Percentiles rank a stretch among this genome's conserved stretches.
phyloP scores from a whole-genome alignment of 345 rosid genomes.

The Salix dunnii region DNA sequence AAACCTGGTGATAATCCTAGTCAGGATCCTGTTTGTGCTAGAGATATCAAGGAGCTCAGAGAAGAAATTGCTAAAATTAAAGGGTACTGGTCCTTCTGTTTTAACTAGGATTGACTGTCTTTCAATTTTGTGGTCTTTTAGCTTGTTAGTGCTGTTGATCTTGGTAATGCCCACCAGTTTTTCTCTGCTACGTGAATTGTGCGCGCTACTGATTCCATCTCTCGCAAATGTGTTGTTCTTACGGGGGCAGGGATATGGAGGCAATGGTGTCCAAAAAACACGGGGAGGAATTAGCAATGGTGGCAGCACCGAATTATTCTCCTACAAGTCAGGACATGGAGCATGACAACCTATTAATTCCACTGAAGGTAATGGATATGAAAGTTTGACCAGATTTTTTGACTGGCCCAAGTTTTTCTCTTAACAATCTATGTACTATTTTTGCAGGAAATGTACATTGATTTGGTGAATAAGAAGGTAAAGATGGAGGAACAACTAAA shows the following conservation, averaged over 20 bases:
- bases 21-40: slow-evolving; percentile 77
- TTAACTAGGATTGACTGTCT: not conserved
- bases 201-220: not conserved
- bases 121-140: not conserved
- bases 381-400: not conserved
- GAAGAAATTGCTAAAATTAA: slow-evolving; percentile 42
- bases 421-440: not conserved
- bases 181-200: not conserved
- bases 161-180: not conserved
- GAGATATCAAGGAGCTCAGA: slow-evolving; percentile 53
- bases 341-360: slow-evolving; percentile 32
- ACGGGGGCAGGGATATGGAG: slow-evolving; percentile 39
- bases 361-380: slow-evolving; percentile 45
- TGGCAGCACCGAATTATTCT: slow-evolving; percentile 41
- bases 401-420: not conserved
- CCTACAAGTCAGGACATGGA: slow-evolving; percentile 39
- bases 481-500: slow-evolving; percentile 54
- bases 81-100: slow-evolving; percentile 31
- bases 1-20: slow-evolving; percentile 74
- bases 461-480: slow-evolving; percentile 55
- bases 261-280: slow-evolving; percentile 42
- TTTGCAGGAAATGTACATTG: slow-evolving; percentile 50
- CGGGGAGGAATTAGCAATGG: slow-evolving; percentile 36
- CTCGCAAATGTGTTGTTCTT: not conserved
- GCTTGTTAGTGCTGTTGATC: not conserved